Evolutionary conservation across 108 stramenopile species (phyloP).

Genomic region (Pseudonitzschia multistriata): DNA sequence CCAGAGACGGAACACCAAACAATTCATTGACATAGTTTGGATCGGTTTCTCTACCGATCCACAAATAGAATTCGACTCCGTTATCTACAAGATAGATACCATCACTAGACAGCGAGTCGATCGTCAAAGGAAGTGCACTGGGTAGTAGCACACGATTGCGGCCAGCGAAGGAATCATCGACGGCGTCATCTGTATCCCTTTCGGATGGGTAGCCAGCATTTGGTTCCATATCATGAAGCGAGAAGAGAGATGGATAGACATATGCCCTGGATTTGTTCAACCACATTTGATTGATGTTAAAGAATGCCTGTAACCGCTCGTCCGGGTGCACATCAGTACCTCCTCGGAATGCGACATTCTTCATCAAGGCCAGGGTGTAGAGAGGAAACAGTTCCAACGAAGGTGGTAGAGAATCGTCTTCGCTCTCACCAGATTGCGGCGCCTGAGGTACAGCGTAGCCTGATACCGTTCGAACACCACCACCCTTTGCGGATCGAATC

Average conservation of each 20-base stretch:
- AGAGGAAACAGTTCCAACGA: conserved; percentile 88
- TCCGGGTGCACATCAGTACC: conserved; percentile 95
- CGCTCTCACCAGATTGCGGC: conserved; percentile 23
- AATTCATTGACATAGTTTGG: conserved; percentile 70
- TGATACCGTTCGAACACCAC: conserved; percentile 69
- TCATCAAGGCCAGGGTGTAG: conserved; percentile 94
- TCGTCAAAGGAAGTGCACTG: conserved; percentile 69
- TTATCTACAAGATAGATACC: conserved; percentile 94
- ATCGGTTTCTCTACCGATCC: conserved; percentile 91
- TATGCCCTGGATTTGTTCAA: conserved; percentile 69
- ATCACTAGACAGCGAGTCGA: conserved; percentile 72
- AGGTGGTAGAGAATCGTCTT: conserved; percentile 70
- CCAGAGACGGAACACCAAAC: conserved; percentile 86
- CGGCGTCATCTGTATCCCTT: conserved; percentile 38
- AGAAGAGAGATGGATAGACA: conserved; percentile 95
- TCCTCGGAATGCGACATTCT: conserved; percentile 95
- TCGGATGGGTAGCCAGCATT: conserved; percentile 59
- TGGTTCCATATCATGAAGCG: conserved; percentile 86
- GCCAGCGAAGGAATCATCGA: conserved; percentile 52
- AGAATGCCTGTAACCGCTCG: conserved; percentile 84
- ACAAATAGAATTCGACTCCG: conserved; percentile 90
- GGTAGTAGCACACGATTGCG: conserved; percentile 79
- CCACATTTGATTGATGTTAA: conserved; percentile 79
- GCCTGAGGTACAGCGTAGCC: conserved; percentile 65
- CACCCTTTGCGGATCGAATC: conserved; percentile 68